Percentiles rank a stretch among this genome's conserved stretches.
These are phyloP conservation scores for Barnettozyma vustinii DNA, from an alignment of 805 yeast species.

Conservation along the genomic window DNA sequence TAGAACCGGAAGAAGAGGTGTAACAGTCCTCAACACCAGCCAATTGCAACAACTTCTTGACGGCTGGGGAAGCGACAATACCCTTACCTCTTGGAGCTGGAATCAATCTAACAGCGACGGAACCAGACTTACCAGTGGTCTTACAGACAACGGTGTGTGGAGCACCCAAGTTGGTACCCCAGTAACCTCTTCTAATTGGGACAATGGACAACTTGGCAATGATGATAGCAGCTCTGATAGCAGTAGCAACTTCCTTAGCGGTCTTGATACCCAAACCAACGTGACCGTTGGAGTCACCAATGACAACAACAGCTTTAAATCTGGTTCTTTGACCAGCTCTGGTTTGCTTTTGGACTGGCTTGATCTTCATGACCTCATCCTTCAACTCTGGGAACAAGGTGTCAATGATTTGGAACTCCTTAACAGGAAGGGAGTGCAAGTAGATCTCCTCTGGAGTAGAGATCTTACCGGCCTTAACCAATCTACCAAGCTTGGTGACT, in stretches of 20 bases:
- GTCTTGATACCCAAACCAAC: constrained; percentile 99
- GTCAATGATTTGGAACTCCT: constrained; percentile 99
- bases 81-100: constrained; percentile 99
- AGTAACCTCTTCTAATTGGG: constrained; percentile 99
- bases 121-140: constrained; percentile 99
- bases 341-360: constrained; percentile 99
- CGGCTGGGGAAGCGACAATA: constrained; percentile 99
- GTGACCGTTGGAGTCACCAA: constrained; percentile 99
- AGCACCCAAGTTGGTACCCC: constrained; percentile 99
- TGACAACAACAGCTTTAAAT: constrained; percentile 99
- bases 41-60: constrained; percentile 96
- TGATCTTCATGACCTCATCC: constrained; percentile 99
- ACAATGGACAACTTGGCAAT: constrained; percentile 98
- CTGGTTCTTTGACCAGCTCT: constrained; percentile 99
- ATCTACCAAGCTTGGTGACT: constrained; percentile 99
- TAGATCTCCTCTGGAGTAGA: constrained; percentile 95
- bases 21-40: constrained; percentile 99
- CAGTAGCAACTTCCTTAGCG: constrained; percentile 99
- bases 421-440: constrained; percentile 98
- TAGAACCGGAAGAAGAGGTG: constrained; percentile 97
- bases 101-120: constrained; percentile 95
- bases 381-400: constrained; percentile 89
- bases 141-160: constrained; percentile 98
- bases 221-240: constrained; percentile 99
- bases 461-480: constrained; percentile 98